Base-by-base conservation (phyloP, 176 grass and related monocot species). In the Carex scoparia region DNA sequence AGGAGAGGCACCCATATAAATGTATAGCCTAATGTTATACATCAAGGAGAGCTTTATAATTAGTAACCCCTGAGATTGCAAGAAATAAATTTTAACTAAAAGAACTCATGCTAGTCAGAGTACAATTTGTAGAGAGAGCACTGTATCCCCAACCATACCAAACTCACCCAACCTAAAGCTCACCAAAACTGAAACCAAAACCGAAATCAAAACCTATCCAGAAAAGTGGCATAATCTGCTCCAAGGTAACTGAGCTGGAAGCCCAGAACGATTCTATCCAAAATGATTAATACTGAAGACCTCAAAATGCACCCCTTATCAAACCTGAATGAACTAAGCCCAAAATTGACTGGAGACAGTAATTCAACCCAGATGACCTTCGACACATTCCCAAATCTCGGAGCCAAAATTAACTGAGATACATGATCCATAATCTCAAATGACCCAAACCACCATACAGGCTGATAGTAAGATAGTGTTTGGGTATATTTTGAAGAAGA, bases 61-160 rank as follows among this genome's bases (percentile, higher is more conserved):
- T 31, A 54, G 44, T 31, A 31, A 55, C 49, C 56, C 49, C 73
- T 10, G 33, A 56, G 27, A 27, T 55, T 56, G 11, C 48, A 77
- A 15, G 1, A 77, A 53, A 10, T 46, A 18, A 30, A 48, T 32
- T 76, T 15, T 76, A 54, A 55, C 46, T 14, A 15, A 51, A 74
- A 74, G 48, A 72, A 15, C 23, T 77, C 5, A 12, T 77, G 73
- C 73, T 77, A 77, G 73, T 55, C 23, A 56, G 56, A 77, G 73
- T 23, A 54, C 4, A 77, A 14, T 10, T 63, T 63, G 19, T 28
- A 7, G 2, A 31, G 73, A 77, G 15, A 30, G 49, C 19, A 77
- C 4, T 77, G 11, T 4, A 77, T 56, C 3, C 5, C 23, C 11
- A 16, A 77, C 8, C 14, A 42, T 42, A 38, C 14, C 4, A 42